These are phyloP conservation scores for Dryas octopetala DNA, from an alignment of 306 rosid species.

Conservation along the genomic window DNA sequence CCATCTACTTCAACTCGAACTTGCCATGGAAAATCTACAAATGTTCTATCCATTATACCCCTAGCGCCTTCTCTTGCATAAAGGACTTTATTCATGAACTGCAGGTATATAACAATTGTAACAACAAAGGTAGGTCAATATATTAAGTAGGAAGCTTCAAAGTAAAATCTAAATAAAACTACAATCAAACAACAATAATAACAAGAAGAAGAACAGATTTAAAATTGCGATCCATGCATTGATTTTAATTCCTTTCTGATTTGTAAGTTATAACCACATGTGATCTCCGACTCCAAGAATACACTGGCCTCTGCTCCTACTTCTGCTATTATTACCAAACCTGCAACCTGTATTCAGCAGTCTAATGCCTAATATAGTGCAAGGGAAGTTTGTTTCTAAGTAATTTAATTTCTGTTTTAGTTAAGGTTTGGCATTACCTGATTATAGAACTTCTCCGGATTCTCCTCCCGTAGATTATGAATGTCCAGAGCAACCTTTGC, in stretches of 20 bases:
- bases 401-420: neutral
- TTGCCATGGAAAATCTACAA: slow-evolving; percentile 92
- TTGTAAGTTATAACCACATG: neutral
- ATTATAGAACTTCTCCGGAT: slow-evolving; percentile 95
- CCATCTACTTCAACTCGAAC: slow-evolving; percentile 94
- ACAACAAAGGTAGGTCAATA: slow-evolving; percentile 4
- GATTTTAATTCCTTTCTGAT: neutral
- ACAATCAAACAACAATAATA: neutral
- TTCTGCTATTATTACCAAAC: neutral
- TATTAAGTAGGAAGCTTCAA: neutral
- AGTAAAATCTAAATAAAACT: neutral
- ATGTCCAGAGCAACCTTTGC: slow-evolving; percentile 99
- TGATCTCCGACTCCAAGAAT: neutral
- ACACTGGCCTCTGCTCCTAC: neutral
- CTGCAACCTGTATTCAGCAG: neutral
- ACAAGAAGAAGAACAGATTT: neutral
- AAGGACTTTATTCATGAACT: slow-evolving; percentile 99
- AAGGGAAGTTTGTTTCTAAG: neutral
- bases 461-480: slow-evolving; percentile 96
- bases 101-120: slow-evolving; percentile 35
- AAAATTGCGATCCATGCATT: neutral
- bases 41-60: slow-evolving; percentile 93
- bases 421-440: slow-evolving; percentile 53
- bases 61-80: slow-evolving; percentile 99
- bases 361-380: neutral